Evolutionary conservation across 1,284 basidiomycete species (phyloP), one percentile per base, ranked within the genome.

Genomic region (Moesziomyces sp.): DNA sequence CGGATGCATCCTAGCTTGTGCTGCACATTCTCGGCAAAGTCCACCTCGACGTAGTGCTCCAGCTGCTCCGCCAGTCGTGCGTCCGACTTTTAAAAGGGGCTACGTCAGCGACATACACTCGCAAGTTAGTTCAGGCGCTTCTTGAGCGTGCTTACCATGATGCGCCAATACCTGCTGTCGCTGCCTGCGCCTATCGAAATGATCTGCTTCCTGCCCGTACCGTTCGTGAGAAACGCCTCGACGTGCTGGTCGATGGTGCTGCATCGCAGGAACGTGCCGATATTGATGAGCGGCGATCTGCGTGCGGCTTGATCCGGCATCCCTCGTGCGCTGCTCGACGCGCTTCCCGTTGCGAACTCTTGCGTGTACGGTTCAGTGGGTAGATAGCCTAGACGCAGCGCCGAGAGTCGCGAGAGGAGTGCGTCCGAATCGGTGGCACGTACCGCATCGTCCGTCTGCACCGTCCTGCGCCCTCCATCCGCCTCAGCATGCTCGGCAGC

Each of bases 161-260:
- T 86, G 57, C 94, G 87, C 94, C 94, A 98, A 84, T 92, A 97
- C 47, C 95, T 86, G 14, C 93, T 93, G 85, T 98, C 94, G 78
- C 93, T 97, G 1, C 94, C 94, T 0, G 94, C 92, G 3, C 94
- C 95, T 10, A 97, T 84, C 82, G 92, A 94, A 46, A 97, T 88
- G 63, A 97, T 90, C 87, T 97, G 94, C 72, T 88, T 89, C 42
- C 21, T 19, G 14, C 71, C 55, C 83, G 85, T 16, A 45, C 52
- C 59, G 63, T 68, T 60, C 16, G 85, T 86, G 13, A 97, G 77
- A 88, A 94, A 97, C 46, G 87, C 84, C 21, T 90, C 86, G 0
- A 97, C 90, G 7, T 97, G 88, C 47, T 85, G 84, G 81, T 99
- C 97, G 47, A 98, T 89, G 2, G 89, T 91, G 49, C 88, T 87